Conservation (phyloP, 306 rosid species). For the Vigna angularis region DNA sequence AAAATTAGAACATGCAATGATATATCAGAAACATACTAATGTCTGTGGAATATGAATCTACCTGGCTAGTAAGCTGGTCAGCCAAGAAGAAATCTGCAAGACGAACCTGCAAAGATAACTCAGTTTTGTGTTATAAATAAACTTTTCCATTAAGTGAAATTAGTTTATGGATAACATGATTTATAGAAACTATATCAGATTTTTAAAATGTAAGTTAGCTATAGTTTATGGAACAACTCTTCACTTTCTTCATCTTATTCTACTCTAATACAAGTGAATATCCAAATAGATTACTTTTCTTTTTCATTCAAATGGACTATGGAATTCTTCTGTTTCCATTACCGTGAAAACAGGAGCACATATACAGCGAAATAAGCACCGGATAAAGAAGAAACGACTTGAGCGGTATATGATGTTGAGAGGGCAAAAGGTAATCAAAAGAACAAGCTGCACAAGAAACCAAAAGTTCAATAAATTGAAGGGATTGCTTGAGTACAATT, state of each 20-base stretch:
- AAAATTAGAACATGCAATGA: constrained; percentile 41
- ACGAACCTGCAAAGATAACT: constrained; percentile 56
- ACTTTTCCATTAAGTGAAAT: no score
- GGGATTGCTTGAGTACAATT: neutral
- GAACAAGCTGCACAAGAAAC: constrained; percentile 65
- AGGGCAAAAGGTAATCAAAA: constrained; percentile 63
- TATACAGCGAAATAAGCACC: constrained; percentile 58
- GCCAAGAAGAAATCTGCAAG: constrained; percentile 70
- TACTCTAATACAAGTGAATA: no score
- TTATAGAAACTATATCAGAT: no score
- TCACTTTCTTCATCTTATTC: no score
- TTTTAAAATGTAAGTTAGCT: no score
- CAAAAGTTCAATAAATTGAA: constrained; percentile 22
- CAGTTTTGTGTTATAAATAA: neutral
- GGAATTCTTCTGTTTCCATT: constrained; percentile 26
- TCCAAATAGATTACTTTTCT: no score
- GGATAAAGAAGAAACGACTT: constrained; percentile 74
- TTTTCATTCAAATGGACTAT: no score
- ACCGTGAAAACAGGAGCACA: constrained; percentile 76
- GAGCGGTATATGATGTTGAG: constrained; percentile 63
- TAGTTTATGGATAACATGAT: no score
- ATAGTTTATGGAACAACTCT: no score
- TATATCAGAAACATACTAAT: constrained; percentile 14
- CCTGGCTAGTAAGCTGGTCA: constrained; percentile 86
- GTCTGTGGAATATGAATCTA: constrained; percentile 35